Evolutionary conservation across 73 alveolate genomes (phyloP).

Genomic region (Tetrahymena thermophila): DNA sequence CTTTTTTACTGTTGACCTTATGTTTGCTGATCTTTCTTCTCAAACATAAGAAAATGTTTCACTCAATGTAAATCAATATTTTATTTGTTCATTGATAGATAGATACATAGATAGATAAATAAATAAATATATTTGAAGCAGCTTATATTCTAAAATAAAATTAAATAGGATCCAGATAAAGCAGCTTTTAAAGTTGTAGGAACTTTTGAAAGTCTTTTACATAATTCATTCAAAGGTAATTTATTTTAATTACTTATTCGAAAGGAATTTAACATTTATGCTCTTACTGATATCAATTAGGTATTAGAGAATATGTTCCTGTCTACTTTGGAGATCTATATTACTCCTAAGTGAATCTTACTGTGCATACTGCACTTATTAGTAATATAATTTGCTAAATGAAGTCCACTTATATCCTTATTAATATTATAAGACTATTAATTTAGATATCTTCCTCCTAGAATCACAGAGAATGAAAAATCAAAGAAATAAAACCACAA

Average conservation of each 20-base stretch:
- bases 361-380: background rate
- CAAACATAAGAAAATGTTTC: background rate
- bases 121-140: no score
- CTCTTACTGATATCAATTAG: background rate
- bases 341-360: background rate
- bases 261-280: background rate
- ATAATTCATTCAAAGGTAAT: background rate
- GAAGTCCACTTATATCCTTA: background rate
- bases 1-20: background rate
- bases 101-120: no score
- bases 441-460: background rate
- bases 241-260: background rate
- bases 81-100: no score
- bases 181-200: background rate
- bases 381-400: background rate
- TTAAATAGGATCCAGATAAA: background rate
- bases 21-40: background rate
- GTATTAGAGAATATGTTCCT: background rate
- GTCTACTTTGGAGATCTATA: background rate
- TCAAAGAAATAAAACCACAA: background rate
- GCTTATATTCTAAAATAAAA: background rate
- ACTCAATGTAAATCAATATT: background rate
- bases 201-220: background rate
- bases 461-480: background rate
- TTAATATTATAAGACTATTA: background rate